Base-by-base conservation (phyloP, 1,284 basidiomycete genomes). In the Leccinum cinnamomeum region DNA sequence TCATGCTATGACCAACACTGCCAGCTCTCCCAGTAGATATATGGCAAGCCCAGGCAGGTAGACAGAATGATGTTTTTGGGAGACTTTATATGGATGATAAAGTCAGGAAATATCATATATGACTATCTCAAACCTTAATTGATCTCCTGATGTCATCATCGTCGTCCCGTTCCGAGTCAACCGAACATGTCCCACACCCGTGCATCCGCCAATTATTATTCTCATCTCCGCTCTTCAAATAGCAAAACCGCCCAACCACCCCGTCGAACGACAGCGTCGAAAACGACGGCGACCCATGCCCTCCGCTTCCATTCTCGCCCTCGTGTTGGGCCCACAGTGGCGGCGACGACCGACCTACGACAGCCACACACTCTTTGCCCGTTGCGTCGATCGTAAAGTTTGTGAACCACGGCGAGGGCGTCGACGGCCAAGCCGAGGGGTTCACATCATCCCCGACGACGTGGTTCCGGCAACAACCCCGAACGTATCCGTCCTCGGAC, bases 331-430 rank as follows among this genome's bases (percentile, higher is more conserved):
- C 14, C 63, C 59, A 63, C 41, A 3, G 48, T n/a, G 60, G 60
- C 5, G 7, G 23, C 16, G 28, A 18, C 11, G 64, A 12, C 2
- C 8, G 11, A 28, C 63, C 60, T 2, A 64, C 48, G 6, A 12
- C 1, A 14, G 64, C 63, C 3, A 53, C 12, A 11, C 63, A 64
- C 7, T 35, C 25, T 12, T 57, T 35, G 12, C 55, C 54, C 0
- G 60, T 33, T 5, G 64, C 48, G 11, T 64, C 64, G n/a, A 65
- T 41, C 10, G 60, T 53, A 28, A 66, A 65, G 30, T 48, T 63
- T 1, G 48, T 64, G 28, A 64, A 46, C n/a, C 18, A 25, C 10
- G 12, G 25, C 48, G 7, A 25, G 48, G 5, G 46, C 20, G 2
- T 20, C 11, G 12, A 16, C 18, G 23, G 14, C 7, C 12, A 25